A percentile compares a stretch with the other conserved stretches of the same genome.
These are phyloP conservation scores for Blepharisma japonicum DNA, from an alignment of 73 alveolate species.

Conservation along the genomic window DNA sequence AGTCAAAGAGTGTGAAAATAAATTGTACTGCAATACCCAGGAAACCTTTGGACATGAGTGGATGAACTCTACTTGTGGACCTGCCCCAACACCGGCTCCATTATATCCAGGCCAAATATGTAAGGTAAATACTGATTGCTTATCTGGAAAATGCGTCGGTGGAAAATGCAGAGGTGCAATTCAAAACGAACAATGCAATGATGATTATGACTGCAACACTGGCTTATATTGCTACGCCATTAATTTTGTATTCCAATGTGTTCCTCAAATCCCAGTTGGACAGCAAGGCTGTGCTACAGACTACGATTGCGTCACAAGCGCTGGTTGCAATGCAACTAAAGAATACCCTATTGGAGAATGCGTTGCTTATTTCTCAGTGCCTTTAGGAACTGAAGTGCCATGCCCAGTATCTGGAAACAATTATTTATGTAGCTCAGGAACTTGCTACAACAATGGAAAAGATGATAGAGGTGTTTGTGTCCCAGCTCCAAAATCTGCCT, in stretches of 20 bases:
- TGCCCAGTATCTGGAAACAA: neutral
- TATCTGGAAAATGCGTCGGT: neutral
- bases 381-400: neutral
- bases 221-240: neutral
- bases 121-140: neutral
- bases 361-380: neutral
- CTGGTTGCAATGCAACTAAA: neutral
- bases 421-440: neutral
- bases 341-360: neutral
- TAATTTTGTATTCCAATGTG: neutral
- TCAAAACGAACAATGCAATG: neutral
- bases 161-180: neutral
- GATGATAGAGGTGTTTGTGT: neutral
- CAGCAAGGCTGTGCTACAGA: conserved; percentile 10
- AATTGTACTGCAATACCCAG: no score
- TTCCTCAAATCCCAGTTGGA: neutral
- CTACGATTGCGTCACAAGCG: neutral
- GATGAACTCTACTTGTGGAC: neutral
- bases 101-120: neutral
- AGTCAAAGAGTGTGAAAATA: neutral
- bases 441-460: neutral
- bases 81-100: neutral
- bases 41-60: neutral
- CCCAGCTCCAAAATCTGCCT: neutral
- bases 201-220: neutral